Conservation (phyloP, 345 rosid genomes). For the Camelina hispida region DNA sequence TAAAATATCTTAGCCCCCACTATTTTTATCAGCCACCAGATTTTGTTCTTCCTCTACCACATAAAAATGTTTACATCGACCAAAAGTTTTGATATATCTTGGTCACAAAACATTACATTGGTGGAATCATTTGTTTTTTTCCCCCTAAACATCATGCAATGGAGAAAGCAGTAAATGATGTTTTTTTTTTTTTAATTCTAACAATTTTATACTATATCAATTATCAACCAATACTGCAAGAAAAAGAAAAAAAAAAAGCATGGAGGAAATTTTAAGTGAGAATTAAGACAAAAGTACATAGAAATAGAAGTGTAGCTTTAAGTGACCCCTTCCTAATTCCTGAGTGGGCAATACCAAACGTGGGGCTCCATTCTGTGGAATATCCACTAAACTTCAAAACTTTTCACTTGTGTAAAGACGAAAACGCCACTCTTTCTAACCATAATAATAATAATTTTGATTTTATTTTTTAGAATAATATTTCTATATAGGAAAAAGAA, state of each 20-base stretch:
- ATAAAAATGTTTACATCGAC: neutral
- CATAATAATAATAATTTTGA: neutral
- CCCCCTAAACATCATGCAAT: neutral
- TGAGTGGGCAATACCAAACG: conserved; percentile 16
- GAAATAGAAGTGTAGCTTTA: conserved; percentile 4
- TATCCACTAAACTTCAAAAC: conserved; percentile 17
- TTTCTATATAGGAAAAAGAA: neutral
- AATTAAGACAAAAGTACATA: too few species aligned
- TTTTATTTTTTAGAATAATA: conserved; percentile 1
- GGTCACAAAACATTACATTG: too few species aligned
- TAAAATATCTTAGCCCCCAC: neutral
- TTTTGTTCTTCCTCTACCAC: neutral
- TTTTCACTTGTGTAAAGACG: conserved; percentile 4
- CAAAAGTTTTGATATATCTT: neutral
- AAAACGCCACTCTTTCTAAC: conserved; percentile 4
- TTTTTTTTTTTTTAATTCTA: neutral
- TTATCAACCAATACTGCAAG: neutral
- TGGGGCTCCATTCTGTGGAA: conserved; percentile 8
- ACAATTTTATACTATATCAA: neutral
- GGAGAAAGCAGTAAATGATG: neutral
- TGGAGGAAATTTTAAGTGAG: neutral
- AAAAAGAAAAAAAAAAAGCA: neutral
- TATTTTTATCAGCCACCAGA: neutral
- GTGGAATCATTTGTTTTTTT: too few species aligned
- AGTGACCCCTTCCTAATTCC: neutral